Evolutionary conservation across 768 basidiomycete species (phyloP), one percentile per base, ranked within the genome.

Genomic region (Amanita pallidorosea): DNA sequence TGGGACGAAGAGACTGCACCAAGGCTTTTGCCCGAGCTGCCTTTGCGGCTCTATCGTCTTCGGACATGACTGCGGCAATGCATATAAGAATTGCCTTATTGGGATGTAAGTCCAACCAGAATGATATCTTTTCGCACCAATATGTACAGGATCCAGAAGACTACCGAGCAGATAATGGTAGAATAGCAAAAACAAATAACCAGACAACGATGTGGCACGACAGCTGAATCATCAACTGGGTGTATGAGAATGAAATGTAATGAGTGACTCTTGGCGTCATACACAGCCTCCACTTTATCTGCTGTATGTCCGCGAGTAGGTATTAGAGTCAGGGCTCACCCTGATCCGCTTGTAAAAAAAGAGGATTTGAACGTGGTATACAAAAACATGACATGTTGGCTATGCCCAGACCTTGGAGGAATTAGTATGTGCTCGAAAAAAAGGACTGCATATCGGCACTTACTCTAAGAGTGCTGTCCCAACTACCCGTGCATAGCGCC

Each of bases 401-500:
- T 74, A 91, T 72, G 88, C 88, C 88, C 88, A 91, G 51, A 91
- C 88, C 88, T 91, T 55, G 18, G 38, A 38, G 47, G 50, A 17
- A 40, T 57, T 37, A 59, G 43, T 56, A 56, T 36, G 35, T 42
- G 45, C 13, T 13, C 35, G 18, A 25, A 49, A 34, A 20, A 40
- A 23, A 57, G 55, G 5, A 42, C 18, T 1, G 47, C 22, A 50
- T 51, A 12, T 35, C 43, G 35, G 29, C 20, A 73, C 83, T 60
- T 63, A 93, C 93, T 79, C 91, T 85, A 61, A 97, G 82, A 45
- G 92, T 89, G 69, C 89, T 92, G 65, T 99, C 95, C 95, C 95
- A 99, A 65, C 85, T 88, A 47, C 95, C 95, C 33, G 95, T 99
- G 76, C 95, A 97, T 53, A 99, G 83, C 42, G 95, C 95, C 87